Conservation (phyloP, 78 protist genomes). For the Dictyostelium intermedium region DNA sequence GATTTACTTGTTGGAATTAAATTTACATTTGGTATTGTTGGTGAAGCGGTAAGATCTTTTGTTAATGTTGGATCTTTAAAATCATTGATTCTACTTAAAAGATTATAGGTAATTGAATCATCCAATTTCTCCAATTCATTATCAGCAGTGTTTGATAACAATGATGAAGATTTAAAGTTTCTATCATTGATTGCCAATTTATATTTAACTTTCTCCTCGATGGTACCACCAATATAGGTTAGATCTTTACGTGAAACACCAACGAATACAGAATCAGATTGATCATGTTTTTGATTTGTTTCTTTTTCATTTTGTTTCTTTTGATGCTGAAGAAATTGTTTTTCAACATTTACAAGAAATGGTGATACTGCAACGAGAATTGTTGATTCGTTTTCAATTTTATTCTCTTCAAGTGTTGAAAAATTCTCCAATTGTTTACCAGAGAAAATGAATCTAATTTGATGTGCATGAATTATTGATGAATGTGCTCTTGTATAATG, state of each 20-base stretch:
- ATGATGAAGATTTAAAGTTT: not conserved
- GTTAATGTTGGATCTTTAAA: not conserved
- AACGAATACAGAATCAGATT: not conserved
- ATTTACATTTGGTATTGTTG: not conserved
- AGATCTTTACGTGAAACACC: not conserved
- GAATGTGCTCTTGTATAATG: not conserved
- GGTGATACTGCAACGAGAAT: conserved; percentile 20
- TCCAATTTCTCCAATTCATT: not conserved
- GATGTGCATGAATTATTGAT: conserved; percentile 45
- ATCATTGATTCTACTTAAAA: not conserved
- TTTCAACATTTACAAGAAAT: not conserved
- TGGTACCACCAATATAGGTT: not conserved
- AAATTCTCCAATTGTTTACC: conserved; percentile 47
- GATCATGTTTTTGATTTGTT: not conserved
- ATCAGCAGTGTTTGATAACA: not conserved
- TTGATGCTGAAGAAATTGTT: not conserved
- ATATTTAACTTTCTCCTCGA: not conserved
- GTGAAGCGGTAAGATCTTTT: not conserved
- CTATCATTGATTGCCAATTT: not conserved
- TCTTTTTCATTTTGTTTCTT: not conserved
- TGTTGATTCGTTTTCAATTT: not conserved
- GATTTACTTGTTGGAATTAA: not conserved
- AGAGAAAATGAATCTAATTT: conserved; percentile 14
- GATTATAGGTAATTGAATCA: not conserved
- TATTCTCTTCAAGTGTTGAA: conserved; percentile 11